These are phyloP conservation scores for Dioszegia hungarica DNA, from an alignment of 768 basidiomycete species.

Conservation along the genomic window DNA sequence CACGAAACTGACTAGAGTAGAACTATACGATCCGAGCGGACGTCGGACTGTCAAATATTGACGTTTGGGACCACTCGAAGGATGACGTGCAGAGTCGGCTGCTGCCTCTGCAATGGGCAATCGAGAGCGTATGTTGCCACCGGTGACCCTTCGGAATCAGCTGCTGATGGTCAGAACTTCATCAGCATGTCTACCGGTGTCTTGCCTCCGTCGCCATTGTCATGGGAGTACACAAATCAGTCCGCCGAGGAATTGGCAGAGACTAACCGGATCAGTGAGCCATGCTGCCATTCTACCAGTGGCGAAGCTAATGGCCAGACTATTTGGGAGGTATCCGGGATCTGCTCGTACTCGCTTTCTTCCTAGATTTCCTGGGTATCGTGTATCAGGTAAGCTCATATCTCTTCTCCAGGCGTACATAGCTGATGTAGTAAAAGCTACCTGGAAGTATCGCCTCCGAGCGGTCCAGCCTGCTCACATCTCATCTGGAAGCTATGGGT, in stretches of 20 bases:
- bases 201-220: slow-evolving; percentile 57
- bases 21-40: slow-evolving; percentile 71
- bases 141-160: not conserved
- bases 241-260: slow-evolving; percentile 63
- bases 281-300: not conserved
- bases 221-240: slow-evolving; percentile 68
- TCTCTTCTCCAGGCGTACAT: not conserved
- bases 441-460: slow-evolving; percentile 67
- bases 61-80: slow-evolving; percentile 63
- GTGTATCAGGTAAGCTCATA: slow-evolving; percentile 59
- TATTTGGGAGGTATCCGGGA: slow-evolving; percentile 62
- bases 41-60: slow-evolving; percentile 60
- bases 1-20: slow-evolving; percentile 37
- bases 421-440: slow-evolving; percentile 4
- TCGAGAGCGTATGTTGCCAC: slow-evolving; percentile 58
- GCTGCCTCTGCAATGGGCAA: slow-evolving; percentile 69
- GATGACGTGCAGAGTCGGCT: slow-evolving; percentile 63
- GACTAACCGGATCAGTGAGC: slow-evolving; percentile 58
- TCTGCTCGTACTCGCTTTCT: slow-evolving; percentile 65
- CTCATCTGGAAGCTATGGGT: slow-evolving; percentile 77
- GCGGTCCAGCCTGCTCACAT: slow-evolving; percentile 61
- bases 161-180: slow-evolving; percentile 56
- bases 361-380: slow-evolving; percentile 67
- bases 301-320: slow-evolving; percentile 50
- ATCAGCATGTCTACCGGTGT: slow-evolving; percentile 64